Evolutionary conservation across 1,284 basidiomycete species (phyloP).

Genomic region (Pyrrhoderma noxium): DNA sequence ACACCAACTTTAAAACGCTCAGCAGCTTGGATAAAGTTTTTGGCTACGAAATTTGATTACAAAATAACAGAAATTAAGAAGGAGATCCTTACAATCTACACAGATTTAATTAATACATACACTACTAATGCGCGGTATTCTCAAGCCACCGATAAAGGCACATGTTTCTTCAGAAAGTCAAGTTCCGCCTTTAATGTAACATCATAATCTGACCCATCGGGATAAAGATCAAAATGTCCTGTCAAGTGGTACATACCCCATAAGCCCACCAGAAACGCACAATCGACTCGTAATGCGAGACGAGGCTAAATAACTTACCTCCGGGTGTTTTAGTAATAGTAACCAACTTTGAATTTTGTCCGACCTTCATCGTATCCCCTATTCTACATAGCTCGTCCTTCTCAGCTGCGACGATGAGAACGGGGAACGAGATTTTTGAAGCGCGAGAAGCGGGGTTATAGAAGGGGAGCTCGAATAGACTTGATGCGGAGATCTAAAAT

Average conservation of each 20-base stretch:
- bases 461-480: conserved; percentile 22
- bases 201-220: conserved; percentile 21
- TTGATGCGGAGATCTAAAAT: conserved; percentile 22
- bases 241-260: background rate
- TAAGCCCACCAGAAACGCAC: background rate
- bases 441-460: conserved; percentile 25
- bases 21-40: too few species aligned
- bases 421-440: conserved; percentile 20
- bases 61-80: too few species aligned
- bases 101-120: too few species aligned
- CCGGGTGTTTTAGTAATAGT: conserved; percentile 21
- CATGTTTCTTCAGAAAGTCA: conserved; percentile 24
- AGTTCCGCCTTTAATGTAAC: conserved; percentile 19
- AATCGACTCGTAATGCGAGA: background rate
- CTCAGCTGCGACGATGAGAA: conserved; percentile 24
- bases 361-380: conserved; percentile 18
- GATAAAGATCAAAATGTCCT: conserved; percentile 27
- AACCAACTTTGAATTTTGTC: conserved; percentile 17
- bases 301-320: conserved; percentile 11
- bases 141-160: conserved; percentile 9
- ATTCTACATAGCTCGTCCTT: conserved; percentile 24
- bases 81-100: too few species aligned
- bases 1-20: too few species aligned
- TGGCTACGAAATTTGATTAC: too few species aligned
- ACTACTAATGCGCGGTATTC: too few species aligned